Percentiles rank a stretch among this genome's conserved stretches.
Evolutionary conservation across 495 filamentous ascomycete genomes (phyloP).

Genomic region (Choiromyces venosus): DNA sequence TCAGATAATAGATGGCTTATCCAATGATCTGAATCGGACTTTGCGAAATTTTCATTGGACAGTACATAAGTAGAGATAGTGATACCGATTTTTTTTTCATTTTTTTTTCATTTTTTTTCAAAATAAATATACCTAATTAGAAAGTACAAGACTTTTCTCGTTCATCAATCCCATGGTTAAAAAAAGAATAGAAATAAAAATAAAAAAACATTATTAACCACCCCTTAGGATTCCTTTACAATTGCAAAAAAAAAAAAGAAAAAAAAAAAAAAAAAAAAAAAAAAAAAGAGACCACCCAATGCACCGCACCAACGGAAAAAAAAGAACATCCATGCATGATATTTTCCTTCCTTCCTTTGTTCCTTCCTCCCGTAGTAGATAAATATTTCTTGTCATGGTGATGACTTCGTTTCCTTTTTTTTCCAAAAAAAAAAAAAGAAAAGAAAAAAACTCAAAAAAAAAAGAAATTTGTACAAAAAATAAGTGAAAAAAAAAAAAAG

Average conservation of each 20-base stretch:
- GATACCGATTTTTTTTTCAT: too few relatives aligned
- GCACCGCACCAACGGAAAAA: too few relatives aligned
- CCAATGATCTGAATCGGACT: too few relatives aligned
- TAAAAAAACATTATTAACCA: slow-evolving; percentile 13
- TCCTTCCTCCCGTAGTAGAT: too few relatives aligned
- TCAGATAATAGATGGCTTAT: too few relatives aligned
- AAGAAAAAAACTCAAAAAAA: slow-evolving; percentile 7
- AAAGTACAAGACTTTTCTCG: too few relatives aligned
- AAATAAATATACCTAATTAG: too few relatives aligned
- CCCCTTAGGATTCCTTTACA: slow-evolving; percentile 24
- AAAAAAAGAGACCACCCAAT: not conserved
- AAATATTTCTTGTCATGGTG: slow-evolving; percentile 16
- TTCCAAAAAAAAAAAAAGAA: slow-evolving; percentile 1
- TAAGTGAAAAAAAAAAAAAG: not conserved
- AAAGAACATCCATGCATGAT: not conserved
- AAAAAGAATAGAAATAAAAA: slow-evolving; percentile 9
- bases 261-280: slow-evolving; percentile 6
- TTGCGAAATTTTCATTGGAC: too few relatives aligned
- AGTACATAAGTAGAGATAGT: too few relatives aligned
- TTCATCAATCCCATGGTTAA: too few relatives aligned
- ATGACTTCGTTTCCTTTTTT: slow-evolving; percentile 10
- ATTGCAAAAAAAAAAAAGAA: slow-evolving; percentile 10
- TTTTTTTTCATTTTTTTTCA: too few relatives aligned
- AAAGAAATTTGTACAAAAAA: slow-evolving; percentile 1
- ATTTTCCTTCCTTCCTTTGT: too few relatives aligned